Evolutionary conservation across 352 stramenopile species (phyloP), one percentile per base, ranked within the genome.

Genomic region (Phytopythium ostracodes): DNA sequence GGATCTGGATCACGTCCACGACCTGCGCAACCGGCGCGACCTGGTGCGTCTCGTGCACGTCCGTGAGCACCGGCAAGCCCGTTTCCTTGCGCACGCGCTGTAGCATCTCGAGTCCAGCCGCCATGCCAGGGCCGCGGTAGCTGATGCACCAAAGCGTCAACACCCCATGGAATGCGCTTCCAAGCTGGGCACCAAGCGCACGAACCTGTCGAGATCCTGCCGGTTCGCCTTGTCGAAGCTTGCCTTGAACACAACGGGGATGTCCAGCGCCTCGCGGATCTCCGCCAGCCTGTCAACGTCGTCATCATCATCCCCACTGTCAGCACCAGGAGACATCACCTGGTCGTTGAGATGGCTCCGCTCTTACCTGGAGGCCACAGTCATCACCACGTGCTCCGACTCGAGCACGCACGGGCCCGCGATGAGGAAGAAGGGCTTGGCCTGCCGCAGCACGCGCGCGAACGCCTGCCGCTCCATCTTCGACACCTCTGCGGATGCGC

Each of bases 141-240:
- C 84, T 94, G 43, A n/a, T 3, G 38, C 29, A 58, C n/a, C 29
- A 44, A 31, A 25, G 18, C 10, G 43, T 22, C 29, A 36, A 44
- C 4, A 27, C 15, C n/a, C 4, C 8, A 43, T 14, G 3, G 17
- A 20, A 33, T 25, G 20, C 43, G 25, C 12, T 17, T 17, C 18
- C 4, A 5, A 4, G 17, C 22, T 35, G 6, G 40, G 4, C 40
- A 18, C 15, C 33, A 46, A 15, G 4, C 10, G 17, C 11, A n/a
- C 46, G 25, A 64, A 79, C 70, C 77, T 84, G 36, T 67, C 73
- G 36, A 94, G 66, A 47, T 93, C 79, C 66, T 95, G 87, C 14
- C 88, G 84, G 59, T 96, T 96, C 31, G 88, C 87, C 56, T 96
- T 96, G 75, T 96, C 88, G 58, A 94, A 96, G 60, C 87, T 96